Conservation (phyloP, 768 basidiomycete species). For the Amyloporia xantha region DNA sequence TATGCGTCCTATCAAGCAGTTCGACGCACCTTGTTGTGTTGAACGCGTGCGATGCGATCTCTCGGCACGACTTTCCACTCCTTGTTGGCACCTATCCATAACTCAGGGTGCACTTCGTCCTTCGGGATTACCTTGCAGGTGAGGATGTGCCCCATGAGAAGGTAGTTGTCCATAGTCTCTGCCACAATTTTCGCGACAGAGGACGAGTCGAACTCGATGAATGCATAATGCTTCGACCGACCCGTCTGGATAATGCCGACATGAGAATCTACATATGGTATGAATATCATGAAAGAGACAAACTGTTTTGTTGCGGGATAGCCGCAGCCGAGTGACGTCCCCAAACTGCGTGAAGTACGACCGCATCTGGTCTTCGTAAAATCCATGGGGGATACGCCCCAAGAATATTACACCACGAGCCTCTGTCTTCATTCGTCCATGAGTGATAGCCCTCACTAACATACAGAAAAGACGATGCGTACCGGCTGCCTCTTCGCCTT, state of each 20-base stretch:
- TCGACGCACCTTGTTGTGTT: constrained; percentile 72
- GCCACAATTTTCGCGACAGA: constrained; percentile 91
- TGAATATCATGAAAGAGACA: neutral
- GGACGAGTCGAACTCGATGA: constrained; percentile 88
- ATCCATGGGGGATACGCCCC: constrained; percentile 91
- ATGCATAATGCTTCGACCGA: constrained; percentile 93
- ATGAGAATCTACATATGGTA: neutral
- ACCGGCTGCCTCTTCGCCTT: constrained; percentile 60
- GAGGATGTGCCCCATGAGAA: constrained; percentile 90
- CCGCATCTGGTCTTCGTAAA: constrained; percentile 92
- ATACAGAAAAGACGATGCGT: constrained; percentile 31
- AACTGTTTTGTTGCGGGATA: constrained; percentile 93
- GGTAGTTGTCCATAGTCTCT: constrained; percentile 99
- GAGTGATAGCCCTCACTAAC: neutral
- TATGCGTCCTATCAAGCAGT: neutral
- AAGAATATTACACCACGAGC: constrained; percentile 85
- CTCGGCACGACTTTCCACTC: constrained; percentile 79
- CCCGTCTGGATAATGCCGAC: constrained; percentile 92
- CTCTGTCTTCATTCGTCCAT: constrained; percentile 34
- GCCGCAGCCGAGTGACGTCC: constrained; percentile 74
- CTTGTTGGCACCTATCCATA: constrained; percentile 96
- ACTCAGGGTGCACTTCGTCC: constrained; percentile 84
- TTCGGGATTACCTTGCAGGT: constrained; percentile 86
- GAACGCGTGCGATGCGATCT: constrained; percentile 60
- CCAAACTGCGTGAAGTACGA: constrained; percentile 96